These are phyloP conservation scores for Russula lepida DNA, from an alignment of 768 basidiomycete species.

Conservation along the genomic window DNA sequence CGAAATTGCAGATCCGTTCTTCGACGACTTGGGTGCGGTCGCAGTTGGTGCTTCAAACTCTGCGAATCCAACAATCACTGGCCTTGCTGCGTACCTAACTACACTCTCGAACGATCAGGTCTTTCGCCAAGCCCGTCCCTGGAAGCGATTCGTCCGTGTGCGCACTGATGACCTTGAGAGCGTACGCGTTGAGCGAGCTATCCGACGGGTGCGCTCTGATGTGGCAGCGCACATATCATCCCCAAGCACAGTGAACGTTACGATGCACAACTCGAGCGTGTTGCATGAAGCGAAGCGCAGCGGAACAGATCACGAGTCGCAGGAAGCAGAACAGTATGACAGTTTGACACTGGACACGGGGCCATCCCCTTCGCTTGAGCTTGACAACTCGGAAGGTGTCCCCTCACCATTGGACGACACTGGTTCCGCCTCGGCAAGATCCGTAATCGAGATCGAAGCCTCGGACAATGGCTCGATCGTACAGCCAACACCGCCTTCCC, in stretches of 20 bases:
- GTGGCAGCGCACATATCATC: conserved; percentile 60
- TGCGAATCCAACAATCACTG: conserved; percentile 35
- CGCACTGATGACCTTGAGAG: conserved; percentile 85
- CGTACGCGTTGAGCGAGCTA: conserved; percentile 75
- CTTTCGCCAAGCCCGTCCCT: conserved; percentile 57
- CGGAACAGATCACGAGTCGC: conserved; percentile 11
- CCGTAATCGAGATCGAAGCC: conserved; percentile 15
- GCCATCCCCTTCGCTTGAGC: conserved; percentile 16
- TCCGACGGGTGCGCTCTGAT: conserved; percentile 82
- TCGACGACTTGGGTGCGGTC: conserved; percentile 23
- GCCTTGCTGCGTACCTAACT: conserved; percentile 73
- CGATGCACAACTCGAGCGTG: conserved; percentile 16
- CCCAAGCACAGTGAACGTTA: conserved; percentile 19
- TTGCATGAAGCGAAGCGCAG: conserved; percentile 2
- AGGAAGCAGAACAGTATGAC: conserved; percentile 15
- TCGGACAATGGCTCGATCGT: conserved; percentile 13
- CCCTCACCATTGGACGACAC: background rate
- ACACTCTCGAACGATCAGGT: conserved; percentile 58
- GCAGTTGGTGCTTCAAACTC: conserved; percentile 24
- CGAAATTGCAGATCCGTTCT: conserved; percentile 59
- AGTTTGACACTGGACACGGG: conserved; percentile 7
- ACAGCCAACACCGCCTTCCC: background rate
- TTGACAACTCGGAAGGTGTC: conserved; percentile 11
- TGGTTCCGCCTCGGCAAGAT: conserved; percentile 19
- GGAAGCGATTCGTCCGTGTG: conserved; percentile 82